Evolutionary conservation across 1,139 yeast species (phyloP).

Genomic region (Blastobotrys apis): DNA sequence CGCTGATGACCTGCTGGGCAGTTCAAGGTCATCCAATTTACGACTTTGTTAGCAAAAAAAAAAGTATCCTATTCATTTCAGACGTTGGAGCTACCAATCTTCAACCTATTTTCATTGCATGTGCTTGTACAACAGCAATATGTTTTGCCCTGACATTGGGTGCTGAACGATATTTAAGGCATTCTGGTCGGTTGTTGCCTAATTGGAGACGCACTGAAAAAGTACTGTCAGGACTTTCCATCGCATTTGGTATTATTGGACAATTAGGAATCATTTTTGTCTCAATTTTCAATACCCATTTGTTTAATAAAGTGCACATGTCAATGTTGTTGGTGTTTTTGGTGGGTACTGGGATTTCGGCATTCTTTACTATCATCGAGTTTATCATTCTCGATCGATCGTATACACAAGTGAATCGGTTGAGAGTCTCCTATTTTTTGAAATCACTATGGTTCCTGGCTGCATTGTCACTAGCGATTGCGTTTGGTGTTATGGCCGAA

Average conservation of each 20-base stretch:
- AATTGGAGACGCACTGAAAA: conserved; percentile 48
- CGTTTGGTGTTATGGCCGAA: conserved; percentile 53
- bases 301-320: conserved; percentile 57
- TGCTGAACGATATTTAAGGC: conserved; percentile 56
- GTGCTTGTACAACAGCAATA: conserved; percentile 74
- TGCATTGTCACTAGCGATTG: conserved; percentile 69
- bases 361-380: conserved; percentile 56
- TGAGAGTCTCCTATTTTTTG: conserved; percentile 42
- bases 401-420: conserved; percentile 39
- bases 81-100: conserved; percentile 82
- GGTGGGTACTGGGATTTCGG: conserved; percentile 61
- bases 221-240: conserved; percentile 47
- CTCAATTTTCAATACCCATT: conserved; percentile 65
- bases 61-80: conserved; percentile 67
- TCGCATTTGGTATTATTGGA: conserved; percentile 57
- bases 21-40: conserved; percentile 75
- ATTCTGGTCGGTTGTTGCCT: conserved; percentile 51
- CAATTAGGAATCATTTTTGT: conserved; percentile 74
- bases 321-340: conserved; percentile 73
- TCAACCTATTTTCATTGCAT: conserved; percentile 78
- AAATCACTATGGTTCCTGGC: conserved; percentile 62
- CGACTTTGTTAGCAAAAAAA: conserved; percentile 47
- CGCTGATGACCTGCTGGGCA: conserved; percentile 68
- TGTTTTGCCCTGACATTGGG: conserved; percentile 64
- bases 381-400: conserved; percentile 59